Evolutionary conservation across 2,329 filamentous ascomycete genomes (phyloP).

Genomic region (Acrodontium crateriforme): DNA sequence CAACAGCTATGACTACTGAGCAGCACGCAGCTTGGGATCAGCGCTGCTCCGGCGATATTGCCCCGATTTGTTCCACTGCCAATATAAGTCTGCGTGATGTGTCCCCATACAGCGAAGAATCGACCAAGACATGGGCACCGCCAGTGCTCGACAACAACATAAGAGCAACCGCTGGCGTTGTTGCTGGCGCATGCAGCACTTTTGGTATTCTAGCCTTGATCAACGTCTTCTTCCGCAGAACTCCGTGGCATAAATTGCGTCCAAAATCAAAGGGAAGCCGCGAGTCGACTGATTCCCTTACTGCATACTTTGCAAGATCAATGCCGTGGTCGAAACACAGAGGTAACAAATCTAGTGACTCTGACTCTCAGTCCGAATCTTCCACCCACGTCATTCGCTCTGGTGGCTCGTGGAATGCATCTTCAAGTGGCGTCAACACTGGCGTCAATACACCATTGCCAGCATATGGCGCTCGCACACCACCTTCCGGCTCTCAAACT

Average conservation of each 20-base stretch:
- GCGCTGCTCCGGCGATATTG: slow-evolving; percentile 2
- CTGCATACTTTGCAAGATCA: no score
- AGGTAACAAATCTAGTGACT: no score
- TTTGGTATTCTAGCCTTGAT: slow-evolving; percentile 14
- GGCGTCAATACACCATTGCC: slow-evolving; percentile 4
- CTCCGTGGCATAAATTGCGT: slow-evolving; percentile 11
- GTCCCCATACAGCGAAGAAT: slow-evolving; percentile 8
- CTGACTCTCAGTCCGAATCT: no score
- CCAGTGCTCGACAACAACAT: slow-evolving; percentile 5
- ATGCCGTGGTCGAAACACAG: no score
- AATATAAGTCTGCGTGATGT: slow-evolving; percentile 9
- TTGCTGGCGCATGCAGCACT: slow-evolving; percentile 15
- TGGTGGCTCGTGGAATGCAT: no score
- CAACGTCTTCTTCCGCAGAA: slow-evolving; percentile 15
- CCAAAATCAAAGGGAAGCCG: slow-evolving; percentile 1
- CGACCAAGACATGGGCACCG: slow-evolving; percentile 9
- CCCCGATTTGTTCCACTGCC: slow-evolving; percentile 2
- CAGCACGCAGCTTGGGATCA: slow-evolving; percentile 5
- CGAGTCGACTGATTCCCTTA: no score
- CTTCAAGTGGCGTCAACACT: no score
- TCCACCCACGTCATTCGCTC: no score
- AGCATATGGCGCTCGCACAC: slow-evolving; percentile 4
- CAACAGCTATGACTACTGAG: slow-evolving; percentile 23
- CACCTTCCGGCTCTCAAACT: slow-evolving; percentile 4
- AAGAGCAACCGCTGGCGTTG: slow-evolving; percentile 11